Evolutionary conservation across 129 eudicot genomes (phyloP), one percentile per base, ranked within the genome.

Genomic region (Arctium minus): DNA sequence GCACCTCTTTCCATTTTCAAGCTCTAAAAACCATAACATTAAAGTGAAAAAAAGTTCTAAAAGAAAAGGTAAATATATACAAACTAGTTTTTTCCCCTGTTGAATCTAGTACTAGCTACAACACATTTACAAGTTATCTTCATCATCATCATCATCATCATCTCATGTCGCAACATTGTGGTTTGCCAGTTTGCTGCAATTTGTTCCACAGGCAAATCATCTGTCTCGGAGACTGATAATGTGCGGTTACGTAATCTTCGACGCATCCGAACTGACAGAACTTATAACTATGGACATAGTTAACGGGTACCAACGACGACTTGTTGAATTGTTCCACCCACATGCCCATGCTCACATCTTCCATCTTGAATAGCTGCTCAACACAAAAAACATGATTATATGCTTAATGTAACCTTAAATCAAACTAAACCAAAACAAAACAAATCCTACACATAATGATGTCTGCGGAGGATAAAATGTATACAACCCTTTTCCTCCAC

Each of bases 101-200:
- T 60, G 3, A 60, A 60, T 60, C 68, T 60, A 60, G 1, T 60
- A n/a, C 68, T 60, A 60, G 8, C 30, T 60, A 60, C 68, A 60
- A 60, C 29, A 60, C 29, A 60, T 60, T 60, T 60, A 60, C 68
- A n/a, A 17, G 27, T 1, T 53, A 22, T 22, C 0, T 22, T 22
- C 27, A 22, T 22, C 27, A 22, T 22, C 27, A 53, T 53, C 64
- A 53, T 17, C 29, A n/a, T 60, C 29, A 1, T 85, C 80, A 92
- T 92, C 97, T 87, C 89, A 89, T 85, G 86, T 91, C 90, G 85
- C 98, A 94, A 89, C 98, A 94, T 33, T 77, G 68, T 17, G 68
- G 68, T 60, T 60, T 60, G 8, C 68, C 68, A 1, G 68, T 60
- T 60, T 60, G 68, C 8, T 84, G 90, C 79, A 95, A 81, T 80